These are phyloP conservation scores for Pleurotus ostreatus DNA, from an alignment of 768 basidiomycete species.

Conservation along the genomic window DNA sequence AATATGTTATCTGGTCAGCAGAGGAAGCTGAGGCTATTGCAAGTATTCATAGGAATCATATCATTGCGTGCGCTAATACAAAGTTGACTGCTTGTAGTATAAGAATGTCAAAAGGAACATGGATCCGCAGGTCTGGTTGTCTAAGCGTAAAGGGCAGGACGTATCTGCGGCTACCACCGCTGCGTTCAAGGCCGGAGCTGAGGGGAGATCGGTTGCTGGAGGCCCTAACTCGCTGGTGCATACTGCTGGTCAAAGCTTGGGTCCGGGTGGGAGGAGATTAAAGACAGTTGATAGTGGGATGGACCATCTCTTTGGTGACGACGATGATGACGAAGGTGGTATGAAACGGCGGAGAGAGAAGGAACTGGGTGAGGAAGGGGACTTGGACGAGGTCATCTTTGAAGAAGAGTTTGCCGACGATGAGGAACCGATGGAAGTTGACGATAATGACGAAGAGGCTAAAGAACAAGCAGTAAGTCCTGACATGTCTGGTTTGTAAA, in stretches of 20 bases:
- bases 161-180: slow-evolving; percentile 61
- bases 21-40: slow-evolving; percentile 48
- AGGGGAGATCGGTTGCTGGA: slow-evolving; percentile 36
- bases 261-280: slow-evolving; percentile 63
- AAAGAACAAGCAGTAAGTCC: slow-evolving; percentile 71
- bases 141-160: slow-evolving; percentile 49
- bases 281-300: slow-evolving; percentile 67
- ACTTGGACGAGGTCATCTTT: slow-evolving; percentile 76
- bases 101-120: slow-evolving; percentile 60
- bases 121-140: slow-evolving; percentile 72
- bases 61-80: slow-evolving; percentile 28
- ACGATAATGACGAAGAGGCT: slow-evolving; percentile 79
- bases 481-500: neutral
- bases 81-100: slow-evolving; percentile 8
- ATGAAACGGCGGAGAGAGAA: slow-evolving; percentile 42
- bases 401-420: slow-evolving; percentile 88
- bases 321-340: slow-evolving; percentile 64
- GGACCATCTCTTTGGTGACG: slow-evolving; percentile 61
- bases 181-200: slow-evolving; percentile 65
- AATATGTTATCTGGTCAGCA: slow-evolving; percentile 68
- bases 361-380: slow-evolving; percentile 73
- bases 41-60: slow-evolving; percentile 10
- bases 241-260: slow-evolving; percentile 51
- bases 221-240: slow-evolving; percentile 44
- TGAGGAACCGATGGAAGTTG: slow-evolving; percentile 72